These are phyloP conservation scores for Pelargonium cotyledonis DNA, from an alignment of 441 rosid genomes.

Conservation along the genomic window DNA sequence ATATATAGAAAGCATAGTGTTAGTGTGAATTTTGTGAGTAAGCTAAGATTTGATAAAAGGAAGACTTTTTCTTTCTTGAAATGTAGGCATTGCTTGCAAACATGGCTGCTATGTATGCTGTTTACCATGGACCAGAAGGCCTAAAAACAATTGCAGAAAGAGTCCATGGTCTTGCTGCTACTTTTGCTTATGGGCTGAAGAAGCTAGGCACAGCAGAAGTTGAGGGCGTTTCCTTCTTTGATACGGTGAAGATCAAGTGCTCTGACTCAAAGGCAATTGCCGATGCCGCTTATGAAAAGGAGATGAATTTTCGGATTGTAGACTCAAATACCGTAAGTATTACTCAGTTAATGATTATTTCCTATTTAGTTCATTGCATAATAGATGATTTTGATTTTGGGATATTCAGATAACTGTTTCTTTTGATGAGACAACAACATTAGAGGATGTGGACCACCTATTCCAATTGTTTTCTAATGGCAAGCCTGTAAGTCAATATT, in stretches of 20 bases:
- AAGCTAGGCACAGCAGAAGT: slow-evolving; percentile 81
- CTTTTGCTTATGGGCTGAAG: slow-evolving; percentile 73
- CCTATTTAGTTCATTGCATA: not conserved
- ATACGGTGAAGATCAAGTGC: slow-evolving; percentile 68
- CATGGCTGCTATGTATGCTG: slow-evolving; percentile 17
- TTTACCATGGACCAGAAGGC: slow-evolving; percentile 21
- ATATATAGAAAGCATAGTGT: not conserved
- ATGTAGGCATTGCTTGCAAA: slow-evolving; percentile 79
- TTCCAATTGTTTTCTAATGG: slow-evolving; percentile 67
- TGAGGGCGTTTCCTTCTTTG: slow-evolving; percentile 71
- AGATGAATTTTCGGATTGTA: slow-evolving; percentile 67
- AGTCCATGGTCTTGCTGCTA: slow-evolving; percentile 88
- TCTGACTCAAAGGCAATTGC: slow-evolving; percentile 68
- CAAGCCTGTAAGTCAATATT: slow-evolving; percentile 41
- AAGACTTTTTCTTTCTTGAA: not conserved
- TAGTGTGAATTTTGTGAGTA: not conserved
- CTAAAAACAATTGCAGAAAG: slow-evolving; percentile 31
- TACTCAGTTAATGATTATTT: slow-evolving; percentile 15
- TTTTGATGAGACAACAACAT: slow-evolving; percentile 87
- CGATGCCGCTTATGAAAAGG: slow-evolving; percentile 60
- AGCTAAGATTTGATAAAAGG: not conserved
- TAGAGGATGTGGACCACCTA: slow-evolving; percentile 85
- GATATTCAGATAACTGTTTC: slow-evolving; percentile 66
- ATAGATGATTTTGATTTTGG: slow-evolving; percentile 5
- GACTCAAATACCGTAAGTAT: slow-evolving; percentile 75